phyloP scores from a whole-genome alignment of 169 alveolate genomes.

The Ichthyophthirius multifiliis region DNA sequence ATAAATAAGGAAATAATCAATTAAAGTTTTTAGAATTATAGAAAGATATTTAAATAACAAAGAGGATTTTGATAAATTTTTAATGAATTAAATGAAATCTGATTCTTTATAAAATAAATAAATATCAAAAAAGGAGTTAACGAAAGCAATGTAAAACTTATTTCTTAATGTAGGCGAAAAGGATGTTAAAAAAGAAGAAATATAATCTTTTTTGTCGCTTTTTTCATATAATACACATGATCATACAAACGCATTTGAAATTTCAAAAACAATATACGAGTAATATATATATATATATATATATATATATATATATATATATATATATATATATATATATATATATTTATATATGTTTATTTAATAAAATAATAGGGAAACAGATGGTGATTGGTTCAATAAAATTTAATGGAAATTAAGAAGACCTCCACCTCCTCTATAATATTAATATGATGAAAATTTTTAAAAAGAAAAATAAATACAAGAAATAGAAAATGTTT shows the following conservation, averaged over 20 bases:
- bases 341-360: background rate
- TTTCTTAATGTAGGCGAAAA: constrained; percentile 29
- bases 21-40: constrained; percentile 9
- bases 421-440: background rate
- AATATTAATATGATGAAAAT: background rate
- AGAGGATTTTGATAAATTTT: constrained; percentile 7
- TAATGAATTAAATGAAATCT: background rate
- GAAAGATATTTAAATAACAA: constrained; percentile 20
- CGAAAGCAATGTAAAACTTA: background rate
- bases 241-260: background rate
- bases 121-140: background rate
- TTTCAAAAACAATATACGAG: background rate
- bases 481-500: background rate
- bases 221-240: constrained; percentile 19
- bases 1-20: constrained; percentile 17
- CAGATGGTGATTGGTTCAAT: constrained; percentile 12
- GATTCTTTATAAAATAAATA: background rate
- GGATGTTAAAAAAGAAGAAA: constrained; percentile 16
- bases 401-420: background rate
- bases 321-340: background rate
- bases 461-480: background rate
- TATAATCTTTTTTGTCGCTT: constrained; percentile 18
- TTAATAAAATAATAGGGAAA: background rate
- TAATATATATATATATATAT: background rate
- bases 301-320: background rate